Base-by-base conservation (phyloP, 225 moss, liverwort and hornwort species). In the Takakia lepidozioides region DNA sequence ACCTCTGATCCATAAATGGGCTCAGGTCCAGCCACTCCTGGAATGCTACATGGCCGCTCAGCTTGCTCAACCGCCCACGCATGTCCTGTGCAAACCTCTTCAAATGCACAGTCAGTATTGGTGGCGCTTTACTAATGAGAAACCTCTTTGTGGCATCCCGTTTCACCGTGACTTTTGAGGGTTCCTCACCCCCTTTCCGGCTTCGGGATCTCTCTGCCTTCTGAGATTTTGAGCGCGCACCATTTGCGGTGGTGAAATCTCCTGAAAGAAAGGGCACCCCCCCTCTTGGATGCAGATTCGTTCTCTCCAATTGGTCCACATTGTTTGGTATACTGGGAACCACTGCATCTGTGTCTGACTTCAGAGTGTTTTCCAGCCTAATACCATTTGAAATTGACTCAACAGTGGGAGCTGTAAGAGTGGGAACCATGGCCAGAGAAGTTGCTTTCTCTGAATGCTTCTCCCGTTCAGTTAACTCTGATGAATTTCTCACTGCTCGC, bases 61-160 rank as follows among this genome's bases (percentile, higher is more conserved):
- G 72, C 68, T 87, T 87, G 62, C 76, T 87, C 60, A 92, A 52
- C 26, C 87, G 82, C 43, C 92, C 87, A 35, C 88, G 84, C 74
- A 87, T 62, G 46, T 87, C 87, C 49, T 87, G 92, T 13, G 92
- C 87, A 69, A 92, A 92, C 26, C 92, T 74, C 61, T 92, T 87
- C 34, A 92, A 62, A 61, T 92, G 87, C 70, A 87, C 79, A 32
- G 87, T 87, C 60, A 87, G 69, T 40, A 82, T 81, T 5, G 77
- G 79, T 6, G 92, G 92, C 51, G 87, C 80, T 66, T 77, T 85
- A 41, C 77, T 87, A 19, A 92, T 75, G 13, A 82, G 65, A 24
- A 80, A 66, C 29, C 74, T 54, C 43, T 87, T 92, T 1, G 76
- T 80, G 5, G 92, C 92, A 25, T 87, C 85, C 42, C 72, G 76